Evolutionary conservation across 164 flowering plant species (phyloP), one percentile per base, ranked within the genome.

Genomic region (Stephania yunnanensis): DNA sequence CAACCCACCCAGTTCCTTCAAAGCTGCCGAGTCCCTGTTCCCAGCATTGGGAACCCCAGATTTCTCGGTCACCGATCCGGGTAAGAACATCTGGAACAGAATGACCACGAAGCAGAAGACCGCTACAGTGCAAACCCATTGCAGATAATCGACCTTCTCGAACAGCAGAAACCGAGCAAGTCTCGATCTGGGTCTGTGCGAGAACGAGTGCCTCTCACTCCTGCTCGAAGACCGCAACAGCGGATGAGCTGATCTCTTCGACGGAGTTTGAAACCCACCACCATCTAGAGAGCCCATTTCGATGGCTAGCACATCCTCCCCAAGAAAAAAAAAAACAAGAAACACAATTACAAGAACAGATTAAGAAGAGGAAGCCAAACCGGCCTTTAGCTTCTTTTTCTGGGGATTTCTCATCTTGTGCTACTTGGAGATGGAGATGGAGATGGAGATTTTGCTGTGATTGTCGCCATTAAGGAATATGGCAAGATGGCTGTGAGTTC

Each of bases 211-310:
- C 58, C 88, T 82, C 48, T 81, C 87, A 48, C 22, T 68, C 67
- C 82, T 90, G 29, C 76, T 79, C 13, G 80, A 46, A 25, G 87
- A 86, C 0, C 84, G 91, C 46, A 79, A 78, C 73, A 80, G 77
- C 20, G 25, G 20, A 72, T 77, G 83, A 71, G 88, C 88, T 4
- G 42, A 36, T 73, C 87, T 90, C 83, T 90, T 94, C 80, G 84
- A 17, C 46, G 86, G 75, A 78, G 81, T 36, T 36, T 36, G 42
- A 36, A 4, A 0, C 25, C 25, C 52, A 81, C 86, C 91, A 75
- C 12, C 73, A 55, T 94, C 97, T 77, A 91, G 76, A 52, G 94
- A 90, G 81, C 96, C 98, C 98, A 94, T 92, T 75, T 74, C 83
- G 7, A 58, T 20, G 55, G 74, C 58, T 58, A 50, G 65, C 74